Evolutionary conservation across 2,329 filamentous ascomycete genomes (phyloP).

Genomic region (Aureobasidium namibiae): DNA sequence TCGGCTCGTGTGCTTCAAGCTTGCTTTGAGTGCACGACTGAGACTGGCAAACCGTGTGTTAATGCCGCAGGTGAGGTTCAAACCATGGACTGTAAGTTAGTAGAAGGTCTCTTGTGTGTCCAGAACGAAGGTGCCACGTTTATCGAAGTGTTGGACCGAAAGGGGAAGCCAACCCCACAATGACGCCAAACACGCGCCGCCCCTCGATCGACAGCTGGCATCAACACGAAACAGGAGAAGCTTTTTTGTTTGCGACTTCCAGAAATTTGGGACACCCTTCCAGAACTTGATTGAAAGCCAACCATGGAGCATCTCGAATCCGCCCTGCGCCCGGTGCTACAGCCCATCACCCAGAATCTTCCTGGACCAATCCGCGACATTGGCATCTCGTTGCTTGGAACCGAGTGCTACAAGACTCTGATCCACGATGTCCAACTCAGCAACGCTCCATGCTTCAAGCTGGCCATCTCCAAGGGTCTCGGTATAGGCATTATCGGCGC

Average conservation of each 20-base stretch:
- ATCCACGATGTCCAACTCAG: constrained; percentile 76
- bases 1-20: too few relatives aligned
- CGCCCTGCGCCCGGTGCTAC: constrained; percentile 34
- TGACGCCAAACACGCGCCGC: not conserved
- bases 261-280: not conserved
- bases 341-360: constrained; percentile 39
- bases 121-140: not conserved
- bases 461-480: constrained; percentile 84
- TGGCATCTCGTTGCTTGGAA: constrained; percentile 71
- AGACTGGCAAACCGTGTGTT: not conserved
- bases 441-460: constrained; percentile 72
- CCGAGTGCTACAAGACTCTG: constrained; percentile 73
- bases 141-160: not conserved
- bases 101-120: not conserved
- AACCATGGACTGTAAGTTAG: not conserved
- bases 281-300: not conserved
- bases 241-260: not conserved
- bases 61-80: too few relatives aligned
- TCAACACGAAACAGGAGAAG: not conserved
- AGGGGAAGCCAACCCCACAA: constrained; percentile 8
- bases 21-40: too few relatives aligned
- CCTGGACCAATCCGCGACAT: constrained; percentile 67
- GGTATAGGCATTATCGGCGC: constrained; percentile 90
- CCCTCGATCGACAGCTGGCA: not conserved
- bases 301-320: constrained; percentile 39